phyloP scores from a whole-genome alignment of 331 rosid species.

The Quercus tomentella region DNA sequence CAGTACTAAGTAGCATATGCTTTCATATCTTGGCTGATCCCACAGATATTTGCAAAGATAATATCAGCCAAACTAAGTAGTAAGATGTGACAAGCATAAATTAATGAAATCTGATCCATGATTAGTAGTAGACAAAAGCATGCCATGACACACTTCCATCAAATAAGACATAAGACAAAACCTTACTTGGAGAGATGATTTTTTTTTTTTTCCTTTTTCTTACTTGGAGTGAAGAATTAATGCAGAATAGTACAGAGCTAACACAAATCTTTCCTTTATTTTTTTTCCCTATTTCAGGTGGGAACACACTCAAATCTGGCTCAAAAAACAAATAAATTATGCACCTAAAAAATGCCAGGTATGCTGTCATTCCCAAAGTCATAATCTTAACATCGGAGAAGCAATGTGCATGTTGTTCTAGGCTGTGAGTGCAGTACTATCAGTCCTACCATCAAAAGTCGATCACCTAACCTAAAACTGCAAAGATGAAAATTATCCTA shows the following conservation, averaged over 20 bases:
- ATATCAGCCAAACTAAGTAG: not conserved
- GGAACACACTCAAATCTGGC: not conserved
- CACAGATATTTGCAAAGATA: not conserved
- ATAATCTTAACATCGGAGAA: not conserved
- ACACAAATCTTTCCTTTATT: not conserved
- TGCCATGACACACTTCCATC: not conserved
- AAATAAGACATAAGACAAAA: not conserved
- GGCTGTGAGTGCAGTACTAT: not conserved
- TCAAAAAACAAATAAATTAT: not conserved
- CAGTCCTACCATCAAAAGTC: not conserved
- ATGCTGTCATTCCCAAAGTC: not conserved
- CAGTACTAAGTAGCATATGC: slow-evolving; percentile 23
- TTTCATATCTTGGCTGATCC: slow-evolving; percentile 22
- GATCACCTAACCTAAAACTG: not conserved
- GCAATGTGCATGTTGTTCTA: not conserved
- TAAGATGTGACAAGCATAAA: not conserved
- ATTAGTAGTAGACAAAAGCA: not conserved
- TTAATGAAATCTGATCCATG: not conserved
- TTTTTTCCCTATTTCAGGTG: not conserved
- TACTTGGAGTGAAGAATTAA: not conserved
- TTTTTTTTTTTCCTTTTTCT: not conserved
- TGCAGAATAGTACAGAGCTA: not conserved
- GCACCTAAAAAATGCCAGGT: not conserved
- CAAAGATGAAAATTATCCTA: not conserved
- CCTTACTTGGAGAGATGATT: not conserved